These are phyloP conservation scores for Xylariales sp. DNA, from an alignment of 2,329 filamentous ascomycete genomes.

Conservation along the genomic window DNA sequence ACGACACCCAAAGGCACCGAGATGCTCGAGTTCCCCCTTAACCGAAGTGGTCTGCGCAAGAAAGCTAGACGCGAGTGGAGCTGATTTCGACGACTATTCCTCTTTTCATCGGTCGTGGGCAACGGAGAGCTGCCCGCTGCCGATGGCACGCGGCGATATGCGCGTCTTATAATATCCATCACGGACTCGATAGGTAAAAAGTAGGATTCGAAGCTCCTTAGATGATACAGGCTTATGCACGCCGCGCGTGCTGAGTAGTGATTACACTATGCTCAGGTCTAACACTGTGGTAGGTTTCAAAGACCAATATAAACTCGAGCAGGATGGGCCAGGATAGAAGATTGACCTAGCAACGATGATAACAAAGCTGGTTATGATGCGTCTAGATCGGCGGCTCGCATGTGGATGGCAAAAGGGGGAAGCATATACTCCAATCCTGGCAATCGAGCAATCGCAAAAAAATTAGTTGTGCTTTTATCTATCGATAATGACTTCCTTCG, in stretches of 20 bases:
- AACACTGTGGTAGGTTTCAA: constrained; percentile 21
- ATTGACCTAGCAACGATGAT: constrained; percentile 6
- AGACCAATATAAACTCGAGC: constrained; percentile 22
- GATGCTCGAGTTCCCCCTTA: constrained; percentile 91
- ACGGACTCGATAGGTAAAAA: constrained; percentile 36
- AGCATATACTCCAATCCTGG: constrained; percentile 38
- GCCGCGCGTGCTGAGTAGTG: constrained; percentile 16
- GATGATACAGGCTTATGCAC: constrained; percentile 17
- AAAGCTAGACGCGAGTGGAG: constrained; percentile 74
- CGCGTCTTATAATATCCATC: constrained; percentile 71
- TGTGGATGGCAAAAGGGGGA: constrained; percentile 25
- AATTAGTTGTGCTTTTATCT: constrained; percentile 33
- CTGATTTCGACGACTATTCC: constrained; percentile 50
- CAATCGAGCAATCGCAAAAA: constrained; percentile 30
- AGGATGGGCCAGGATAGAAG: neutral
- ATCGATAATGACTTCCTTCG: constrained; percentile 36
- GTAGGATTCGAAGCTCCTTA: constrained; percentile 18
- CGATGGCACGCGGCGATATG: constrained; percentile 62
- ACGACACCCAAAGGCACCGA: constrained; percentile 94
- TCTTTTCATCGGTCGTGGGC: constrained; percentile 65
- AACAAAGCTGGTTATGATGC: constrained; percentile 29
- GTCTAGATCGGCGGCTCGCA: constrained; percentile 21
- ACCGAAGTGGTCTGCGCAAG: constrained; percentile 84
- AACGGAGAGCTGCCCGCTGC: constrained; percentile 55
- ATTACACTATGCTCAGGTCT: constrained; percentile 35